phyloP scores from a whole-genome alignment of 1,284 basidiomycete species.

The Xanthoconium separans region DNA sequence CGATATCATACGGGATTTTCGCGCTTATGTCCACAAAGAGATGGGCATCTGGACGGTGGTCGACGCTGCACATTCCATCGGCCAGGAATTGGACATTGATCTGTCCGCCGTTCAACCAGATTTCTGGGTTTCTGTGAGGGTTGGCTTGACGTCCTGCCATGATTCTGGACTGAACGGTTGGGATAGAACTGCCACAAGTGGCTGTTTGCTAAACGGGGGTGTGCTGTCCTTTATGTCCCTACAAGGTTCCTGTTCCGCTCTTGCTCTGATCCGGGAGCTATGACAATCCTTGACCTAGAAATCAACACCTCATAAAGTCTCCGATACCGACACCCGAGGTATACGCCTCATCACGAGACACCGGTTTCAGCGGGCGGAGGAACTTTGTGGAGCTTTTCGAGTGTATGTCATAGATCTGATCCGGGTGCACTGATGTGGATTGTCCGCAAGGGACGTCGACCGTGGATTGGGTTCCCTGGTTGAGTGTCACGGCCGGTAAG shows the following conservation, averaged over 20 bases:
- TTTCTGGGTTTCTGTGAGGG: constrained; percentile 75
- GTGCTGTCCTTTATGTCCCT: constrained; percentile 77
- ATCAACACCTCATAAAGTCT: constrained; percentile 75
- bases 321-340: constrained; percentile 71
- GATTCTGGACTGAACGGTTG: not conserved
- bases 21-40: constrained; percentile 49
- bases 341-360: constrained; percentile 49
- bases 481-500: constrained; percentile 57
- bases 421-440: too few species aligned
- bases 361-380: constrained; percentile 28
- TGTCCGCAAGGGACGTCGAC: constrained; percentile 64
- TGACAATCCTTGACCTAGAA: constrained; percentile 31
- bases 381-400: constrained; percentile 61
- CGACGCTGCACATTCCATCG: constrained; percentile 86
- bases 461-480: constrained; percentile 52
- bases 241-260: constrained; percentile 49
- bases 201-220: constrained; percentile 72
- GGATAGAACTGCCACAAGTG: constrained; percentile 81
- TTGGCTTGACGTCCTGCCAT: not conserved
- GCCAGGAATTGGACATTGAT: constrained; percentile 62
- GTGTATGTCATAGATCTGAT: constrained; percentile 40
- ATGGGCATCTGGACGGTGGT: constrained; percentile 69
- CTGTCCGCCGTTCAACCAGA: constrained; percentile 62
- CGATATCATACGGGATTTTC: constrained; percentile 59
- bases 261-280: not conserved